Conservation (phyloP, 75 land plant genomes). For the Sequoia sempervirens region DNA sequence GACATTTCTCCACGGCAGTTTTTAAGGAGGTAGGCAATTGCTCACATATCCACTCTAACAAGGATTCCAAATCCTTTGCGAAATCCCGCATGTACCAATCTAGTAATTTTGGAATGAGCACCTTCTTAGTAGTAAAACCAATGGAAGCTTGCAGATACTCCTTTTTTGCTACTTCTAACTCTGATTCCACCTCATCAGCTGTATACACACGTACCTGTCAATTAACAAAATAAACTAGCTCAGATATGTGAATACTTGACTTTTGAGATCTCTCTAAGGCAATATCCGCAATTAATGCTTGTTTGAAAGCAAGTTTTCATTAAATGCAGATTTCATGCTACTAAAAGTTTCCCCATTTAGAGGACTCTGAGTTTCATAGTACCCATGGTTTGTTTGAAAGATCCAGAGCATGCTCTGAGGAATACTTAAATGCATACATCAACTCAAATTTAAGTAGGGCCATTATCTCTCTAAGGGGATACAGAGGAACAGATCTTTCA, state of each 20-base stretch:
- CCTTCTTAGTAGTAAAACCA: slow-evolving; percentile 47
- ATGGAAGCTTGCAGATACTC: slow-evolving; percentile 87
- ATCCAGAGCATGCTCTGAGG: not conserved
- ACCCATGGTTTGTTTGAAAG: not conserved
- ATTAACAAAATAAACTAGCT: not conserved
- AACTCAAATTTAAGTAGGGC: not conserved
- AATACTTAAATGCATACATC: not conserved
- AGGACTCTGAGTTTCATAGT: not conserved
- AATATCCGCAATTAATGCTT: not conserved
- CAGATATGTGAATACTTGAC: not conserved
- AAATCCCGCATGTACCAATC: slow-evolving; percentile 94
- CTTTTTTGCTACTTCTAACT: slow-evolving; percentile 70
- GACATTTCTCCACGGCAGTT: slow-evolving; percentile 49
- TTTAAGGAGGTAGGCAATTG: slow-evolving; percentile 67
- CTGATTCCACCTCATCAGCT: slow-evolving; percentile 53
- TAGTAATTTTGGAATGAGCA: slow-evolving; percentile 79
- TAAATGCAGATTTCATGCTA: not conserved
- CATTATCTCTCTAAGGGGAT: not conserved
- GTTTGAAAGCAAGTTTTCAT: not conserved
- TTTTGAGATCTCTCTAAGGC: not conserved
- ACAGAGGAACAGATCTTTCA: not conserved
- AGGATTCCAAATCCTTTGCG: slow-evolving; percentile 82
- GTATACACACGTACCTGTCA: slow-evolving; percentile 81
- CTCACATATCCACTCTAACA: slow-evolving; percentile 81
- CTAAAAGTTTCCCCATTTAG: not conserved